phyloP scores from a whole-genome alignment of 352 stramenopile genomes.

The Phytophthora hibernalis region DNA sequence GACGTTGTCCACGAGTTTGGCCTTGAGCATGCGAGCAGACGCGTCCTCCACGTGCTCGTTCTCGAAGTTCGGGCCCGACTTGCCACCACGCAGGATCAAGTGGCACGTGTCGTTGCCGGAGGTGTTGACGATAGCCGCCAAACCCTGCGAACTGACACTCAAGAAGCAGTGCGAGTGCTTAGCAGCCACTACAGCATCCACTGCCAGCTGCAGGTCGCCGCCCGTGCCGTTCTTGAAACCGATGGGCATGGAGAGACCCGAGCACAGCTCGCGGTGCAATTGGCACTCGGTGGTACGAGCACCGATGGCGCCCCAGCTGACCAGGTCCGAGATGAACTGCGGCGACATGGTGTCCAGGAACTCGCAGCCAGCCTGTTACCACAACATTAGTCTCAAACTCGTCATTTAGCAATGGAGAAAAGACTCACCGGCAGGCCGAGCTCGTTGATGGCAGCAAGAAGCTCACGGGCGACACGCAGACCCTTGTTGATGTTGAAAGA shows the following conservation, averaged over 20 bases:
- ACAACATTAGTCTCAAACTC: background rate
- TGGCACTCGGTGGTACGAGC: conserved; percentile 91
- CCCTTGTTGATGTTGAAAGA: conserved; percentile 95
- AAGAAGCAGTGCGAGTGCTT: conserved; percentile 90
- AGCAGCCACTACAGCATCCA: conserved; percentile 85
- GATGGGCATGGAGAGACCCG: conserved; percentile 90
- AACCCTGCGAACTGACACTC: conserved; percentile 86
- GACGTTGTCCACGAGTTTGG: conserved; percentile 82
- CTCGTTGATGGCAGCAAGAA: conserved; percentile 89
- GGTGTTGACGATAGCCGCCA: conserved; percentile 90
- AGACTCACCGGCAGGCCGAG: conserved; percentile 68
- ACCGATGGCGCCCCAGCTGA: conserved; percentile 92
- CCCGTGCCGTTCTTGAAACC: conserved; percentile 93
- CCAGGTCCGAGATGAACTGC: conserved; percentile 91
- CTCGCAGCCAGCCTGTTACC: conserved; percentile 68
- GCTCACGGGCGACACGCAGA: conserved; percentile 79
- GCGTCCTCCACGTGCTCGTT: conserved; percentile 85
- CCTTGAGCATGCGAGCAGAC: conserved; percentile 85
- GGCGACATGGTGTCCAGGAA: conserved; percentile 93
- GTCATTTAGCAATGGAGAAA: background rate
- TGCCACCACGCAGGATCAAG: conserved; percentile 90
- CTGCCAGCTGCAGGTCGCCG: conserved; percentile 85
- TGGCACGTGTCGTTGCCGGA: conserved; percentile 89
- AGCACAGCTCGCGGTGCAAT: conserved; percentile 90
- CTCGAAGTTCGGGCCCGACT: conserved; percentile 85